phyloP scores from a whole-genome alignment of 148 eudicot species.

The Nepenthes gracilis region DNA sequence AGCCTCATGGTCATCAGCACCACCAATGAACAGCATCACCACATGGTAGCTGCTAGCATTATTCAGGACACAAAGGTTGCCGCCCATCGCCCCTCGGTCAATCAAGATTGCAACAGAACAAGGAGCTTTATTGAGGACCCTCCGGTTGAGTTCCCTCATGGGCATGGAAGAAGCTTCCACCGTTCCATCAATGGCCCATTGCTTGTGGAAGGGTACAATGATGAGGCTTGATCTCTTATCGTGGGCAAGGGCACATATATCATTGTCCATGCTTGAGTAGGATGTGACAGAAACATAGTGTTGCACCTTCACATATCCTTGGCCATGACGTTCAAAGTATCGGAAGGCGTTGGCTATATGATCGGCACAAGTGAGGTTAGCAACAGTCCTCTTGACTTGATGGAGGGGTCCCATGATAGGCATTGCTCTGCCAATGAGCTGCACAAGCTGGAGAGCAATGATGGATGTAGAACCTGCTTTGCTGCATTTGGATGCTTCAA shows the following conservation, averaged over 20 bases:
- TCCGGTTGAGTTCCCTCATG: conserved; percentile 17
- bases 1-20: conserved; percentile 28
- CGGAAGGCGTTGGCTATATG: conserved; percentile 8
- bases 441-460: conserved; percentile 15
- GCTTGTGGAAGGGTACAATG: conserved; percentile 28
- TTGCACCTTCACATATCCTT: conserved; percentile 5
- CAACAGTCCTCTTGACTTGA: neutral
- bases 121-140: conserved; percentile 32
- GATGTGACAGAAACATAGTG: conserved; percentile 5
- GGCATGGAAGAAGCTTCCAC: conserved; percentile 5
- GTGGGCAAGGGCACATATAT: conserved; percentile 26
- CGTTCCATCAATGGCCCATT: conserved; percentile 10
- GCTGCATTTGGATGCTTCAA: conserved; percentile 12
- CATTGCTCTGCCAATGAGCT: conserved; percentile 10
- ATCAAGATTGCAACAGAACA: conserved; percentile 39
- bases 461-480: conserved; percentile 9
- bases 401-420: conserved; percentile 11
- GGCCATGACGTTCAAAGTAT: conserved; percentile 2
- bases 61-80: conserved; percentile 3
- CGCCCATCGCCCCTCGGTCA: conserved; percentile 19
- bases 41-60: conserved; percentile 3
- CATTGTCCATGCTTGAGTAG: conserved; percentile 21
- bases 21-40: conserved; percentile 29
- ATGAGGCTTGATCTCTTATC: conserved; percentile 18
- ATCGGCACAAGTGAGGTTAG: conserved; percentile 3